Conservation (phyloP, 192 early-diverging fungal species). For the Backusella macrospora region DNA sequence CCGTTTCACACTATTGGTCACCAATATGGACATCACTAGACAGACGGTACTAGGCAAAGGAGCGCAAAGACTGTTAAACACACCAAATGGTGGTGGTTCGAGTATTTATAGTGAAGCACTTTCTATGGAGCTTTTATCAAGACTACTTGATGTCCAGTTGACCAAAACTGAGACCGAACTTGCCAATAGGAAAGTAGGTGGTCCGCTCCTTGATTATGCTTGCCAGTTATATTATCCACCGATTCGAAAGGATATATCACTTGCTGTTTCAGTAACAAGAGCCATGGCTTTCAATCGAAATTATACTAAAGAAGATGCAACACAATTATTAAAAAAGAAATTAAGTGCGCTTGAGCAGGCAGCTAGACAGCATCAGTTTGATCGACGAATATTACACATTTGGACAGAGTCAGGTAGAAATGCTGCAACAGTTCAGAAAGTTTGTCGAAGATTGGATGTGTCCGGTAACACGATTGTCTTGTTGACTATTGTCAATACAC, state of each 20-base stretch:
- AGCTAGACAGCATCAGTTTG: slow-evolving; percentile 42
- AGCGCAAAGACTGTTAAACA: slow-evolving; percentile 8
- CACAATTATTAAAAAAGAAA: slow-evolving; percentile 47
- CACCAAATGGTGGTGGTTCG: slow-evolving; percentile 54
- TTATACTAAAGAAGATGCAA: slow-evolving; percentile 42
- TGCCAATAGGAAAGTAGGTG: slow-evolving; percentile 39
- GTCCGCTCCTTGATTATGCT: slow-evolving; percentile 55
- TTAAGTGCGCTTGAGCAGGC: slow-evolving; percentile 43
- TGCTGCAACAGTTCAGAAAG: slow-evolving; percentile 21
- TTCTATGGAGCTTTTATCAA: slow-evolving; percentile 47
- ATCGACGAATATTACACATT: slow-evolving; percentile 55
- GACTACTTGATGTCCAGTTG: slow-evolving; percentile 46
- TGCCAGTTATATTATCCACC: slow-evolving; percentile 21
- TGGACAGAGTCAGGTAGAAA: slow-evolving; percentile 48
- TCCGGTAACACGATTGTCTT: slow-evolving; percentile 20
- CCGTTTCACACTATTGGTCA: not conserved
- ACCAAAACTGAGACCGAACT: slow-evolving; percentile 59
- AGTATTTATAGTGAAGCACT: slow-evolving; percentile 51
- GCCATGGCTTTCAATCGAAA: slow-evolving; percentile 46
- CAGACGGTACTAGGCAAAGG: not conserved
- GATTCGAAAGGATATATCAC: slow-evolving; percentile 25
- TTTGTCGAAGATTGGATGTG: not conserved
- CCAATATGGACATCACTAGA: not conserved
- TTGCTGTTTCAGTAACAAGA: slow-evolving; percentile 54
- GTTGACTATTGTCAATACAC: slow-evolving; percentile 23